Evolutionary conservation across 176 grass and related monocot species (phyloP), one percentile per base, ranked within the genome.

Genomic region (Juncus inflexus): DNA sequence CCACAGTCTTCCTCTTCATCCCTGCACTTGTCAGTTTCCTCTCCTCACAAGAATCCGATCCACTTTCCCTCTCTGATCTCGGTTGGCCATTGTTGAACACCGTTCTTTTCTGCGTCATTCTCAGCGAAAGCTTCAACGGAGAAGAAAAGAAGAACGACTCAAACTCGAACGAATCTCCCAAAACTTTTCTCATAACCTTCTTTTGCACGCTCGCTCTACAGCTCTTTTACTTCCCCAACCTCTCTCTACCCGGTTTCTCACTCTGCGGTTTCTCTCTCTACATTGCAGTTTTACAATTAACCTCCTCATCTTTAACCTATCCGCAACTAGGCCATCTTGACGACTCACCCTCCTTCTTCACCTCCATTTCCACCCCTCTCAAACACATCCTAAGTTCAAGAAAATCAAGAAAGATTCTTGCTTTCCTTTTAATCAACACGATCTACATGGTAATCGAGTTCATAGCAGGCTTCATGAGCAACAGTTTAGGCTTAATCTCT

Each of bases 361-460:
- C 84, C 13, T 74, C 79, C 40, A 52, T 91, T 66, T 91, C 81
- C 75, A 82, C 80, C 9, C 88, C 94, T 1, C 70, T 84, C 56
- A 81, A 81, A 58, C 94, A 97, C 76, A 89, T 97, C 77, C 63
- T 97, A 74, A 86, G 83, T 11, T 87, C 91, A 62, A 82, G 88
- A 0, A 97, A 78, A 66, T 91, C 88, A 0, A 86, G 88, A 68
- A 97, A 97, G 75, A 97, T 97, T 57, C 84, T 87, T 40, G 82
- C 72, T 42, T 97, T 97, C 76, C 80, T 97, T 12, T 43, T 97
- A 64, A 97, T 97, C 39, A 92, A 89, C 55, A 74, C 94, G 12
- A 75, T 83, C 11, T 97, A 97, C 72, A 97, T 97, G 94, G 84
- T 97, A 54, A 83, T 97, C 55, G 94, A 97, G 49, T 97, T 97